Evolutionary conservation across 2,329 filamentous ascomycete genomes (phyloP), one percentile per base, ranked within the genome.

Genomic region (Colletotrichum sublineola): DNA sequence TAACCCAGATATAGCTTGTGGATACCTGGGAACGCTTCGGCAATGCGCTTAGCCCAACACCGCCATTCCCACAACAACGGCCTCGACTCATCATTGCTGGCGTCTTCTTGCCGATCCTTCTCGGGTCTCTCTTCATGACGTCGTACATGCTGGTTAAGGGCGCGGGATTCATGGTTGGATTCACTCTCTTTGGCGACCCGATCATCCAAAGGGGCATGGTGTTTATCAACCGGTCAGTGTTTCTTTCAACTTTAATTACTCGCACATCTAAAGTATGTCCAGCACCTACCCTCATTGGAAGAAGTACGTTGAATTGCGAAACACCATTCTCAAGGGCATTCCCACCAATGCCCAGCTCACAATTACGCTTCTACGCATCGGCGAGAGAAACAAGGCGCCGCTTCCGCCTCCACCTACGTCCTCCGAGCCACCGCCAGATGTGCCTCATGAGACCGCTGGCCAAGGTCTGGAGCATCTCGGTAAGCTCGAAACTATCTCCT

Each of bases 271-370:
- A 63, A 74, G 83, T 66, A 82, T 82, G 67, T 76, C 75, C 36
- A 76, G 74, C 9, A 82, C 80, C 8, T 87, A 91, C 75, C 93
- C 93, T 0, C 84, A 91, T 75, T 96, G 94, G 94, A 87, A 93
- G 77, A 93, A 92, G 75, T 84, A 94, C 8, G 84, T 96, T 20
- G 91, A 95, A 77, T 82, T 94, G 14, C 88, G 92, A 72, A 94
- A 94, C 76, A 94, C 92, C 0, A 79, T 96, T 1, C 88, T 97
- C 63, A 94, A 93, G 78, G 93, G 94, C 2, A 91, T 96, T 0
- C 94, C 94, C 0, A 97, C 94, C 1, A 96, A 97, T 78, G 93
- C 94, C 4, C 94, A 97, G 78, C 88, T 97, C 24, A 91, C 94
- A 0, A 84, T 97, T 38, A 97, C 94, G 0, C 86, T 97, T 1